Percentiles rank a stretch among this genome's conserved stretches.
These are phyloP conservation scores for Russula lepida DNA, from an alignment of 768 basidiomycete genomes.

Conservation along the genomic window DNA sequence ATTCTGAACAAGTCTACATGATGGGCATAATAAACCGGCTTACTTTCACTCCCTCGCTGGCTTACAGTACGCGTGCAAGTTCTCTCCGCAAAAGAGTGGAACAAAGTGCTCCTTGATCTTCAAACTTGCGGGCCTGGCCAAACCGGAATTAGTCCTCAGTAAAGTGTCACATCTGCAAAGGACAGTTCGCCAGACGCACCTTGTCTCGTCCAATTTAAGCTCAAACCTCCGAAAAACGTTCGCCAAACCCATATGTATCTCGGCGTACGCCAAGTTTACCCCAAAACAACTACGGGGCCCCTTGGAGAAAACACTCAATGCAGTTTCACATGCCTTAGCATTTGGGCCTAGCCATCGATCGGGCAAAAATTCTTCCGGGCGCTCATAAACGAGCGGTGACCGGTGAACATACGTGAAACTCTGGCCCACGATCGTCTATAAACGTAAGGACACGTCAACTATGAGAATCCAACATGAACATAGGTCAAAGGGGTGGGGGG, in stretches of 20 bases:
- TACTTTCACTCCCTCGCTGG: not conserved
- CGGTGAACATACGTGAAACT: constrained; percentile 33
- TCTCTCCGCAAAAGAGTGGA: constrained; percentile 1
- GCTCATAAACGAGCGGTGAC: constrained; percentile 34
- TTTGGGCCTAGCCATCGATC: constrained; percentile 36
- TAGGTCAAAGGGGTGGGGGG: not conserved
- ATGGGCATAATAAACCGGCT: not conserved
- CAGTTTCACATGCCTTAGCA: constrained; percentile 32
- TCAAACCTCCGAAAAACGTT: constrained; percentile 35
- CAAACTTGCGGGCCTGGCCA: constrained; percentile 9
- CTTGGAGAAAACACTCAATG: constrained; percentile 37
- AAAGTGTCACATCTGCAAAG: not conserved
- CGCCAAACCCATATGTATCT: constrained; percentile 36
- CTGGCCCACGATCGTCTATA: constrained; percentile 36
- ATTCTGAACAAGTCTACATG: not conserved
- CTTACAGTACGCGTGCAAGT: constrained; percentile 9
- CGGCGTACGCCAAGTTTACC: constrained; percentile 39
- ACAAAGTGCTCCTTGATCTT: constrained; percentile 12
- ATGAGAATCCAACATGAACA: not conserved
- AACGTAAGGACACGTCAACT: not conserved
- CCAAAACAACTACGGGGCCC: constrained; percentile 40
- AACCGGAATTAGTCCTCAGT: not conserved
- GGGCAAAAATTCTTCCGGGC: constrained; percentile 33
- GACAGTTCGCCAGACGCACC: not conserved
- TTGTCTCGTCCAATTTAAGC: constrained; percentile 26